phyloP scores from a whole-genome alignment of 345 rosid genomes.

The Erodium maritimum region DNA sequence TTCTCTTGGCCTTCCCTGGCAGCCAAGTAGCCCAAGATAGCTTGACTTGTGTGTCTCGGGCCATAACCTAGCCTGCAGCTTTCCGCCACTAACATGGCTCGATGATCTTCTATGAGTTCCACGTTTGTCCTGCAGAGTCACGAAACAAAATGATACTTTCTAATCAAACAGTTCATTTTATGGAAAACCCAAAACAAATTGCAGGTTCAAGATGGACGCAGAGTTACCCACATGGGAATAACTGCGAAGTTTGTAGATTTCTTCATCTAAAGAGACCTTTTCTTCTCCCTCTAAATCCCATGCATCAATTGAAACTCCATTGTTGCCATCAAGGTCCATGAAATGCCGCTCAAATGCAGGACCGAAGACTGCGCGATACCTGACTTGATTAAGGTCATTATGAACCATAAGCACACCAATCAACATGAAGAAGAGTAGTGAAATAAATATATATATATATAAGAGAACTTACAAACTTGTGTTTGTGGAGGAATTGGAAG shows the following conservation, averaged over 20 bases:
- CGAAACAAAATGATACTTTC: slow-evolving; percentile 6
- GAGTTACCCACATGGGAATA: slow-evolving; percentile 25
- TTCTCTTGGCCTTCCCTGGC: slow-evolving; percentile 28
- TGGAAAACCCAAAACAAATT: not conserved
- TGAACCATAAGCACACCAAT: no score
- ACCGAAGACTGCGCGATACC: slow-evolving; percentile 40
- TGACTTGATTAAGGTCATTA: slow-evolving; percentile 2
- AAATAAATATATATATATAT: not conserved
- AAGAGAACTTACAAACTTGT: slow-evolving; percentile 29
- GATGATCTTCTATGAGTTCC: slow-evolving; percentile 16
- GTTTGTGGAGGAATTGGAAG: slow-evolving; percentile 24
- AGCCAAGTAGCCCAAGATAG: slow-evolving; percentile 20
- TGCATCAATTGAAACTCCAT: slow-evolving; percentile 15
- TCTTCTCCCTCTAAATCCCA: slow-evolving; percentile 15
- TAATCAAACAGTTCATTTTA: not conserved
- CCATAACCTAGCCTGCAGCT: slow-evolving; percentile 12
- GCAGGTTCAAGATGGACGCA: not conserved
- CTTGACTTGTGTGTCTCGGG: slow-evolving; percentile 19
- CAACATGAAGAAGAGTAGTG: no score
- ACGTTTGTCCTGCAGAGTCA: slow-evolving; percentile 21
- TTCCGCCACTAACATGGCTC: slow-evolving; percentile 6
- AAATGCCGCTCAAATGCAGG: slow-evolving; percentile 17
- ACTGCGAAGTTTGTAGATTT: slow-evolving; percentile 19
- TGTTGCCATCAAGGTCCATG: slow-evolving; percentile 9
- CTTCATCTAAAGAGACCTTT: slow-evolving; percentile 14